phyloP scores from a whole-genome alignment of 495 filamentous ascomycete species.

The Trichoderma virens region DNA sequence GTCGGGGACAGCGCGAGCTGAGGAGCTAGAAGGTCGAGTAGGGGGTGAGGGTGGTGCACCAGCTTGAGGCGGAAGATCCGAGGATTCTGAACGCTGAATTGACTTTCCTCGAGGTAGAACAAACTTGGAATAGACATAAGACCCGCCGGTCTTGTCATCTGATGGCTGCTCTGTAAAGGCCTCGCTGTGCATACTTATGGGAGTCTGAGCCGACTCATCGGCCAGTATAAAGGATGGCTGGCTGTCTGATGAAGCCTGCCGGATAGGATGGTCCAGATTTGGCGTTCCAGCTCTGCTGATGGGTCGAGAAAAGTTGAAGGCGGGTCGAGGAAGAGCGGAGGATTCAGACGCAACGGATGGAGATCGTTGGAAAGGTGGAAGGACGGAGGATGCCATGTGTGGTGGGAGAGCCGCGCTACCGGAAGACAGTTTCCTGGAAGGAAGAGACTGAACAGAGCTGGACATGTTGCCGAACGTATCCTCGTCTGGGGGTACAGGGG shows the following conservation, averaged over 20 bases:
- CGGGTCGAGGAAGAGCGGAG: constrained; percentile 55
- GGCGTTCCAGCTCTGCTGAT: constrained; percentile 70
- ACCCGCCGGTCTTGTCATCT: constrained; percentile 33
- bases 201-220: constrained; percentile 54
- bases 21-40: constrained; percentile 42
- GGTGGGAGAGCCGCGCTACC: constrained; percentile 45
- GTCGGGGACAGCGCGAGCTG: constrained; percentile 30
- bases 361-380: constrained; percentile 55
- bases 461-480: constrained; percentile 28
- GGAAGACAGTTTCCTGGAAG: constrained; percentile 52
- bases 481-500: constrained; percentile 30
- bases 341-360: constrained; percentile 77
- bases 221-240: constrained; percentile 51
- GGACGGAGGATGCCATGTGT: constrained; percentile 39
- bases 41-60: constrained; percentile 48
- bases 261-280: constrained; percentile 47
- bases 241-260: constrained; percentile 54
- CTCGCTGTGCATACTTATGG: constrained; percentile 56
- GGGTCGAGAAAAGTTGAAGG: constrained; percentile 91
- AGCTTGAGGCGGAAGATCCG: constrained; percentile 11
- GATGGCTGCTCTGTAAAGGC: constrained; percentile 40
- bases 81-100: constrained; percentile 43
- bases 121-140: constrained; percentile 79
- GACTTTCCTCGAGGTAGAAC: constrained; percentile 72
- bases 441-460: constrained; percentile 37